Base-by-base conservation (phyloP, 2,329 filamentous ascomycete genomes). In the Diaporthe helianthi region DNA sequence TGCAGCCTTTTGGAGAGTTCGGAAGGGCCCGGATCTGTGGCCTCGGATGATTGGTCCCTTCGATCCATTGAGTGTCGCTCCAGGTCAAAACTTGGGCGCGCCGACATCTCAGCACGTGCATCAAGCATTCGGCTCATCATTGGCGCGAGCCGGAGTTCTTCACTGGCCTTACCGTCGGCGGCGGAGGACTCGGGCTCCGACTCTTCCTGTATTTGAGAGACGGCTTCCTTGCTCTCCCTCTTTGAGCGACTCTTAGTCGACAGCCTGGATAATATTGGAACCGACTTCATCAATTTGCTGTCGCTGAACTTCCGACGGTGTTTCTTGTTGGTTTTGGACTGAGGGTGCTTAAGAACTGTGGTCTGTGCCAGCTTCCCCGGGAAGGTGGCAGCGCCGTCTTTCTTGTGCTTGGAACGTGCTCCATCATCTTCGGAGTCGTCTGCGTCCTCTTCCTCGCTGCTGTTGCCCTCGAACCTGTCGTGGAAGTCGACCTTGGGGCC, bases 401-500 rank as follows among this genome's bases (percentile, higher is more conserved):
- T 63, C 15, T 49, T 55, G 7, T 24, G 24, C 38, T 46, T 65
- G 17, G 53, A 33, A 31, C 24, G 49, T 17, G 46, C 64, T 41
- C 73, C 71, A 36, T 73, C 72, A 49, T 76, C 70, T 46, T 80
- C 80, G n/a, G 55, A 60, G 4, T 79, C 79, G 22, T 85, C 84
- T n/a, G 81, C 85, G 58, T 93, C 91, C 38, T 95, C 92, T 73
- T 94, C 94, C 74, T 95, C 93, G 74, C 93, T 96, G 49, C 92
- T 94, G 73, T 92, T 85, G 61, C 83, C 91, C 76, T 94, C 92
- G 78, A 96, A 95, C 46, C 92, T 88, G 70, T 92, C 87, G 78
- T 93, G 90, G 76, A 97, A 94, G 80, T 97, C 92, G 64, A 92
- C 90, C 70, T 89, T 89, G 36, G 93, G 94, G 8, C 94, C 93